A percentile compares a stretch with the other conserved stretches of the same genome.
Evolutionary conservation across 805 yeast genomes (phyloP).

Genomic region (Candida sakaeoensis): DNA sequence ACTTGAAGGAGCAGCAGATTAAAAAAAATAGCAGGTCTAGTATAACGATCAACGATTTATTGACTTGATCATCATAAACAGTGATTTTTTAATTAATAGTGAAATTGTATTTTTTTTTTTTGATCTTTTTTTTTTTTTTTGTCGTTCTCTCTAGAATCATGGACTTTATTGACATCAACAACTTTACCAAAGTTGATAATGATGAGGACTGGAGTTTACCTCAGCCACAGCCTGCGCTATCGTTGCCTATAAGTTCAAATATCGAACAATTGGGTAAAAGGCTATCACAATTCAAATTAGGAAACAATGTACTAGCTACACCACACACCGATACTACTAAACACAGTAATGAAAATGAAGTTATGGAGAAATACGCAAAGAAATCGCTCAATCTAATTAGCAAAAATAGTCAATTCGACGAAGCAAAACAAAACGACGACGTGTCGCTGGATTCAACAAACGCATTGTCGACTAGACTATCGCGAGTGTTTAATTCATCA

Average conservation of each 20-base stretch:
- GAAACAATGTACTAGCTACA: constrained; percentile 23
- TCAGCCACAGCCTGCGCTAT: constrained; percentile 42
- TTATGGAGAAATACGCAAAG: constrained; percentile 43
- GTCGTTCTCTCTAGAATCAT: constrained; percentile 10
- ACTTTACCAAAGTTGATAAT: constrained; percentile 17
- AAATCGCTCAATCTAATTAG: constrained; percentile 38
- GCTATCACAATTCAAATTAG: constrained; percentile 30
- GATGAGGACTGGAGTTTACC: constrained; percentile 20
- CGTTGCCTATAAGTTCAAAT: constrained; percentile 37
- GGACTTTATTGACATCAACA: constrained; percentile 42
- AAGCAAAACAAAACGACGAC: background rate
- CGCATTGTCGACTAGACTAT: constrained; percentile 42
- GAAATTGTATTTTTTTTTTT: too few species aligned
- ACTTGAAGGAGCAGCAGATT: constrained; percentile 7
- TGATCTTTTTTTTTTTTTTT: constrained; percentile 2
- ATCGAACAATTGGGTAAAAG: constrained; percentile 32
- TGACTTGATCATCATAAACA: too few species aligned
- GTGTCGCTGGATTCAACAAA: constrained; percentile 5
- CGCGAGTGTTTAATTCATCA: constrained; percentile 46
- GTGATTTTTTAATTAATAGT: background rate
- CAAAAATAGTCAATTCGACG: background rate
- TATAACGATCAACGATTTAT: constrained; percentile 30
- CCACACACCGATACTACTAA: background rate
- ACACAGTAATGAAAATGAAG: constrained; percentile 12
- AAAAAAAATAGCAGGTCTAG: constrained; percentile 12